Conservation (phyloP, 176 grass and related monocot genomes). For the Secale cereale region DNA sequence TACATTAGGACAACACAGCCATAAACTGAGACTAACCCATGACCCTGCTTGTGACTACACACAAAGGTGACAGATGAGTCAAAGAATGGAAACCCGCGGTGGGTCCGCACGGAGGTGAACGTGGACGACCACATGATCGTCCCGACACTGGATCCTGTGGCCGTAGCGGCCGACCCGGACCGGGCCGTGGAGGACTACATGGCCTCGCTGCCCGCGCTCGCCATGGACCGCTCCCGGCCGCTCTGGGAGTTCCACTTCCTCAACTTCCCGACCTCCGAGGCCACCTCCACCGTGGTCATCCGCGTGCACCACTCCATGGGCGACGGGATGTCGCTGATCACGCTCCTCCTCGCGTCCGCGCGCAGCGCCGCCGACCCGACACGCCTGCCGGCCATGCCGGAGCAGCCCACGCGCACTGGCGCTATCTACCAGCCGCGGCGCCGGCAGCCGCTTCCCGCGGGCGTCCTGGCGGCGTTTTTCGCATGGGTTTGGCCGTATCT, state of each 20-base stretch:
- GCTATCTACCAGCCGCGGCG: neutral
- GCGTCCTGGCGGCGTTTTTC: too few relatives aligned
- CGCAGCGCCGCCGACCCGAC: constrained; percentile 42
- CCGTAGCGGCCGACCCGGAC: neutral
- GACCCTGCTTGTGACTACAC: too few relatives aligned
- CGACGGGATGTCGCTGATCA: constrained; percentile 55
- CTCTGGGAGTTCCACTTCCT: constrained; percentile 76
- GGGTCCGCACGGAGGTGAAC: constrained; percentile 35
- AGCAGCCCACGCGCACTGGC: too few relatives aligned
- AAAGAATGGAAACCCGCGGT: constrained; percentile 10
- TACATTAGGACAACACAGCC: too few relatives aligned
- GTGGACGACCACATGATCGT: constrained; percentile 51
- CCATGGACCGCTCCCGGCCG: constrained; percentile 36
- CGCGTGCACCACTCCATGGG: constrained; percentile 58
- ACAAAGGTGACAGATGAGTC: too few relatives aligned
- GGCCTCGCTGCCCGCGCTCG: constrained; percentile 23
- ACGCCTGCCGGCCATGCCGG: neutral
- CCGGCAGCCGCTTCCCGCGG: neutral
- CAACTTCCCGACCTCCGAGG: constrained; percentile 56
- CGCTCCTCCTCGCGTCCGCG: constrained; percentile 48
- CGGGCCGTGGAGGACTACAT: constrained; percentile 47
- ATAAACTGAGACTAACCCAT: too few relatives aligned
- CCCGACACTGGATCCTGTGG: neutral
- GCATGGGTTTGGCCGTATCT: too few relatives aligned
- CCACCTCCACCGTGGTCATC: neutral